Conservation (phyloP, 1,139 yeast genomes). For the Geotrichum europaeum region DNA sequence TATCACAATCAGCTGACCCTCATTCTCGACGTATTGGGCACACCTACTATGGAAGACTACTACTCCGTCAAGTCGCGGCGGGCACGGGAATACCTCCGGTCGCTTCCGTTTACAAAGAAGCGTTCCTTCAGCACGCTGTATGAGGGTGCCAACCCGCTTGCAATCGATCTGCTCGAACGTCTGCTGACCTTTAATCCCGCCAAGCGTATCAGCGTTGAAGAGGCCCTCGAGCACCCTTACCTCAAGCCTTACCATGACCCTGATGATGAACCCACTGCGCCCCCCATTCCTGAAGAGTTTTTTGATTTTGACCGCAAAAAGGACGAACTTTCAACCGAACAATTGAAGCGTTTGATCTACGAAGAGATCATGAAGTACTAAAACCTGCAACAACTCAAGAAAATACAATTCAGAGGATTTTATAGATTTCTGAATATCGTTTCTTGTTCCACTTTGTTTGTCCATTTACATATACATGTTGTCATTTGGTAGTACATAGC, state of each 20-base stretch:
- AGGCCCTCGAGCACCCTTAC: conserved; percentile 81
- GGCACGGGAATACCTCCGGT: conserved; percentile 78
- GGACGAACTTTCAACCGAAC: conserved; percentile 61
- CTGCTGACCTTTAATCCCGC: conserved; percentile 76
- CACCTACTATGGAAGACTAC: conserved; percentile 80
- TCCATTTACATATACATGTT: no score
- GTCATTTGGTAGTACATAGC: no score
- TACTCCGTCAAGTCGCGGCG: conserved; percentile 72
- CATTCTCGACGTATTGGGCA: conserved; percentile 83
- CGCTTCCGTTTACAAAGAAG: conserved; percentile 60
- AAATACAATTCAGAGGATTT: neutral
- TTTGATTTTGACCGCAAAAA: conserved; percentile 77
- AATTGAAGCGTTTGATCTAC: conserved; percentile 64
- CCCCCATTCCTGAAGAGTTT: conserved; percentile 67
- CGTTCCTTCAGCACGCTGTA: conserved; percentile 51
- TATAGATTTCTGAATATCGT: neutral
- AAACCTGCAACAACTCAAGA: neutral
- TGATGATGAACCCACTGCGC: conserved; percentile 73
- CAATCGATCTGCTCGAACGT: conserved; percentile 68
- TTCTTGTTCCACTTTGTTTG: no score
- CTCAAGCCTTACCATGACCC: conserved; percentile 74
- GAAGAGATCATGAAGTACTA: conserved; percentile 45
- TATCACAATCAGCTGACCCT: conserved; percentile 84
- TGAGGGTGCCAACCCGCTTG: conserved; percentile 56
- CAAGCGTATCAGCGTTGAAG: conserved; percentile 69